Base-by-base conservation (phyloP, 345 rosid genomes). In the Bruguiera sexangula region DNA sequence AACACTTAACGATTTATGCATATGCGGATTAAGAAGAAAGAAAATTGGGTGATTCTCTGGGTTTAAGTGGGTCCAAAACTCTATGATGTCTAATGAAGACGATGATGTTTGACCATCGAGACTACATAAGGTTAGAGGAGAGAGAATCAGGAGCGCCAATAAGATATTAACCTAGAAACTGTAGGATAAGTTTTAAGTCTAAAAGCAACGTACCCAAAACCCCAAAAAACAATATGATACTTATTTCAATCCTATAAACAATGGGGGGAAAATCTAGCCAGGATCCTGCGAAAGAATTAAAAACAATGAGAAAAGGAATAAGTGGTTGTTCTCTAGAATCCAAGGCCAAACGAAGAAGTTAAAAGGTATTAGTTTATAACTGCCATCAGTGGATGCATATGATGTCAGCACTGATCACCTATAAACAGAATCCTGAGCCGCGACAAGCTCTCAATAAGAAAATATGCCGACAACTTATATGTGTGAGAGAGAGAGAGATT, bases 351-450 rank as follows among this genome's bases (percentile, higher is more conserved):
- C 51, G 46, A 73, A 31, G 31, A 43, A 51, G 50, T 66, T 69
- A 46, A 48, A 48, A 50, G 13, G 34, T 63, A 20, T 53, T 53
- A 67, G 68, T 62, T 71, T 67, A 29, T 43, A 67, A 64, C 81
- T 67, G 70, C 63, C 67, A 51, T 60, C 68, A 76, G 67, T 78
- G 63, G 15, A 43, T 43, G 50, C 15, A 43, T 63, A 27, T 68
- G 79, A 53, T 74, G 82, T 72, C 78, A 76, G 69, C 76, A 57
- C 54, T 72, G 43, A 78, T 83, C 84, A 78, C 79, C 82, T 69
- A 78, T 78, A 76, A 78, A 69, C 74, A 50, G 84, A 78, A 80
- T 80, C 82, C 76, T 58, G 0, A 22, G 21, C 24, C 30, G 6
- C 11, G 13, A 13, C 20, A 8, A 24, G 24, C 9, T 19, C 9